Base-by-base conservation (phyloP, 768 basidiomycete genomes). In the Chalciporus sphaerocephalus region DNA sequence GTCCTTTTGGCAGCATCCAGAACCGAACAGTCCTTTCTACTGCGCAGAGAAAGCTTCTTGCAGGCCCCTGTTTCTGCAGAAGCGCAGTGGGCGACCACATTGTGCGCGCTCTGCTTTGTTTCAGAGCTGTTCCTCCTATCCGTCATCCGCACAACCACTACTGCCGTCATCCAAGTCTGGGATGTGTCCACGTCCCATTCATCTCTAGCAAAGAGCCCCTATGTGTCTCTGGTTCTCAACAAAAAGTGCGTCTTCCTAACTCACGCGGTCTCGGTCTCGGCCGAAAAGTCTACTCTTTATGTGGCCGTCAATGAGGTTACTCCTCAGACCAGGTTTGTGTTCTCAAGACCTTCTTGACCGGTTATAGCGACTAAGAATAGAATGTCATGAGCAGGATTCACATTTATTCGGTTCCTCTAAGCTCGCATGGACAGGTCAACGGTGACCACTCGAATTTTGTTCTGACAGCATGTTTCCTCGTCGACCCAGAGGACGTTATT, bases 401-500 rank as follows among this genome's bases (percentile, higher is more conserved):
- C 33, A 42, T 59, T 18, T 47, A 56, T 34, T 50, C 50, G 0
- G 28, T 59, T 16, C 13, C 39, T 15, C 49, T 59, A 15, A n/a
- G 42, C 43, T 34, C 35, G 40, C 6, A 33, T 17, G 17, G 24
- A 13, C 30, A 12, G 1, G 16, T 5, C 5, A 43, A 9, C 10
- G 43, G 40, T 16, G 6, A 8, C 18, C 10, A 28, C 15, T n/a
- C 36, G 23, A n/a, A 22, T 32, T 11, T 39, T 53, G 20, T 36
- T 15, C 16, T 18, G 6, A 45, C 44, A 41, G 54, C 51, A 37
- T 52, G 54, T 13, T 53, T 61, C 39, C 39, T 45, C 24, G 40
- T 62, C 28, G 20, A 8, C 2, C 33, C 36, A 16, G 21, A 30
- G 15, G 51, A 69, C 40, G 35, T 58, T 2, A 55, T 74, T n/a